These are phyloP conservation scores for Talaromyces sp. DNA, from an alignment of 2,329 filamentous ascomycete species.

Conservation along the genomic window DNA sequence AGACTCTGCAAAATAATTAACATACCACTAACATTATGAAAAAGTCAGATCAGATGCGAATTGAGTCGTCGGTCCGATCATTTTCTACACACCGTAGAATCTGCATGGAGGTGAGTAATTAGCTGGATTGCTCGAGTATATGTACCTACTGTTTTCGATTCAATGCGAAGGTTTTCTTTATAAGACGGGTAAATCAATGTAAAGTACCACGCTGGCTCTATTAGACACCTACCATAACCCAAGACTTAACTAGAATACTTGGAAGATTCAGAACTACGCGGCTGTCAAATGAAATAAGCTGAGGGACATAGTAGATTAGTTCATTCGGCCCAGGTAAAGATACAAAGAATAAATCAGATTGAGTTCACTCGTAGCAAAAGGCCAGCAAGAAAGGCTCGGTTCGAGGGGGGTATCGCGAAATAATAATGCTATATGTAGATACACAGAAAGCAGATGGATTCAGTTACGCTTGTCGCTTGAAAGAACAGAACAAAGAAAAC, in stretches of 20 bases:
- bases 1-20: not conserved
- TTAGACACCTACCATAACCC: not conserved
- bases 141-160: too few relatives aligned
- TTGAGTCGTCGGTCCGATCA: too few relatives aligned
- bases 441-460: not conserved
- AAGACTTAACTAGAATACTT: not conserved
- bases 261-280: constrained; percentile 10
- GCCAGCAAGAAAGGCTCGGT: not conserved
- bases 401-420: constrained; percentile 2
- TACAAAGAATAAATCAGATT: not conserved
- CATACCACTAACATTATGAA: too few relatives aligned
- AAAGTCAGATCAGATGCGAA: too few relatives aligned
- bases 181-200: too few relatives aligned
- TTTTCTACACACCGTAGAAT: too few relatives aligned
- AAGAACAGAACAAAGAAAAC: not conserved
- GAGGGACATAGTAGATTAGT: not conserved
- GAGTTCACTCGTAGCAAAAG: not conserved
- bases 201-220: not conserved
- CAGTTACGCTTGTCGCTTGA: not conserved
- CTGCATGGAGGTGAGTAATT: too few relatives aligned
- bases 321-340: not conserved
- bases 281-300: not conserved
- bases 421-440: constrained; percentile 1
- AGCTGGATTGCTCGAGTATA: too few relatives aligned
- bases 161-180: too few relatives aligned